Percentiles rank a stretch among this genome's conserved stretches.
Conservation (phyloP, 768 basidiomycete species). For the Pleurotus giganteus region DNA sequence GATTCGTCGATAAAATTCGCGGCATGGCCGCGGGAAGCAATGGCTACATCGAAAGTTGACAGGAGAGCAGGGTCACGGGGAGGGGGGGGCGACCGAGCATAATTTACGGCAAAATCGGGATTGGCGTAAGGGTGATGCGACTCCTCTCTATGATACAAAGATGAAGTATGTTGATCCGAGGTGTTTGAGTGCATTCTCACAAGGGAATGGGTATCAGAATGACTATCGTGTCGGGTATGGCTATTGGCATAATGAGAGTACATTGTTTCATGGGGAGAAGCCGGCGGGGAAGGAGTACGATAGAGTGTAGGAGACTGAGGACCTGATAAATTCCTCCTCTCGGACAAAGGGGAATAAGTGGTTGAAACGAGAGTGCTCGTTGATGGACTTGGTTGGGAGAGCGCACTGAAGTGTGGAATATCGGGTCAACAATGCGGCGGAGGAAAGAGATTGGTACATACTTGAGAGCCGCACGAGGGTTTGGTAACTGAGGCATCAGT, state of each 20-base stretch:
- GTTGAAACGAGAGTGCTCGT: constrained; percentile 44
- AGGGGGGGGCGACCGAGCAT: constrained; percentile 17
- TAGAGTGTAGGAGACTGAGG: constrained; percentile 29
- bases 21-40: constrained; percentile 47
- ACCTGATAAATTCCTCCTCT: constrained; percentile 37
- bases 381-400: constrained; percentile 62
- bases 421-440: constrained; percentile 7
- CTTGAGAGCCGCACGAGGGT: constrained; percentile 56
- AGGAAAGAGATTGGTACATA: constrained; percentile 35
- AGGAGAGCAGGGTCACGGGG: constrained; percentile 25
- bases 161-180: constrained; percentile 9
- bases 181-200: not conserved
- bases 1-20: constrained; percentile 49
- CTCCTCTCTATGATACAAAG: constrained; percentile 31
- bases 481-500: constrained; percentile 46
- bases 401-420: constrained; percentile 36
- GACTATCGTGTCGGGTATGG: constrained; percentile 8
- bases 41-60: constrained; percentile 25
- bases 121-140: constrained; percentile 78
- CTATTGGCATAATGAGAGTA: constrained; percentile 19
- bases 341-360: constrained; percentile 26
- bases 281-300: constrained; percentile 24
- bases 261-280: constrained; percentile 19
- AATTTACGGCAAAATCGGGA: constrained; percentile 56
- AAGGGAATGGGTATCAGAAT: constrained; percentile 5